Percentiles rank a stretch among this genome's conserved stretches.
Evolutionary conservation across 345 rosid genomes (phyloP).

Genomic region (Zanthoxylum bungeanum): DNA sequence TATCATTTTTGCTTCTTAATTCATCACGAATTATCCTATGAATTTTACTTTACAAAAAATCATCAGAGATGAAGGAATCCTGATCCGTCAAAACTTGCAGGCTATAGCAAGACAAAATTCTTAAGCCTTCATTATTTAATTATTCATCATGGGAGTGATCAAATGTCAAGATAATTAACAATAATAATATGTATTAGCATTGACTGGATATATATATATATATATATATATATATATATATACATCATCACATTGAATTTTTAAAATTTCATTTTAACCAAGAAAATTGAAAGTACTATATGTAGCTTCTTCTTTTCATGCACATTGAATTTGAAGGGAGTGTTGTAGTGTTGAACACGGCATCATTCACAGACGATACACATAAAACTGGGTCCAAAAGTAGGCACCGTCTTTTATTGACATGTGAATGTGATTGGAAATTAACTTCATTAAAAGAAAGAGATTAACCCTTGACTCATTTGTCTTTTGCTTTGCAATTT

Average conservation of each 20-base stretch:
- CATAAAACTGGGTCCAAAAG: conserved; percentile 37
- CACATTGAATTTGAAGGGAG: conserved; percentile 25
- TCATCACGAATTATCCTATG: too few relatives aligned
- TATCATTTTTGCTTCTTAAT: too few relatives aligned
- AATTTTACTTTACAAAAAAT: too few relatives aligned
- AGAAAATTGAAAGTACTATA: background rate
- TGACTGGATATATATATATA: too few relatives aligned
- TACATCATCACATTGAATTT: background rate
- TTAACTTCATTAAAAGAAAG: background rate
- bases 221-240: too few relatives aligned
- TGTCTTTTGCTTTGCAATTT: background rate
- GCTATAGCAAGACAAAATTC: too few relatives aligned
- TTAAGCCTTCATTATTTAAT: too few relatives aligned
- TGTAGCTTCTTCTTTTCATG: conserved; percentile 3
- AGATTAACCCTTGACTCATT: background rate
- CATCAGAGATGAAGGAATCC: too few relatives aligned
- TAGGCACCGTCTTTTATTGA: conserved; percentile 51
- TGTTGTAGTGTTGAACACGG: conserved; percentile 35
- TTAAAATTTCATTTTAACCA: background rate
- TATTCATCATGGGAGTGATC: too few relatives aligned
- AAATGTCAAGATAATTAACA: too few relatives aligned
- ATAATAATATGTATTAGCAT: too few relatives aligned
- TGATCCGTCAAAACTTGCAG: too few relatives aligned
- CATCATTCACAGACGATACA: background rate
- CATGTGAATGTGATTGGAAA: conserved; percentile 10